These are phyloP conservation scores for Tolypocladium pustulatum DNA, from an alignment of 2,329 filamentous ascomycete species.

Conservation along the genomic window DNA sequence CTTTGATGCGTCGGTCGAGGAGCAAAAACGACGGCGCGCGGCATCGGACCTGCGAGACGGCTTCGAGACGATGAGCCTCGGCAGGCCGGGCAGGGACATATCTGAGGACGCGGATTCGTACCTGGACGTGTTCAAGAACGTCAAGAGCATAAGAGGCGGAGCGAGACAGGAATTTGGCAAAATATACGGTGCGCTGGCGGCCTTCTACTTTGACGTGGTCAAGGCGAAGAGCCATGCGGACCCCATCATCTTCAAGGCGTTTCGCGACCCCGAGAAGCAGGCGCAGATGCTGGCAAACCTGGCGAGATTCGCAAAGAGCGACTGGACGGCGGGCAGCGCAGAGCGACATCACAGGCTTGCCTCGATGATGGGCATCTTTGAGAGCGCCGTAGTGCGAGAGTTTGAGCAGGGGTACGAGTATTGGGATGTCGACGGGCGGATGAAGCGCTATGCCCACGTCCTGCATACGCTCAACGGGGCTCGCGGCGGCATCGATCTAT, in stretches of 20 bases:
- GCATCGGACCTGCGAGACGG: slow-evolving; percentile 43
- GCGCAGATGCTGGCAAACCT: slow-evolving; percentile 82
- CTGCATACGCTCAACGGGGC: slow-evolving; percentile 75
- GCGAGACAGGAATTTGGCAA: slow-evolving; percentile 87
- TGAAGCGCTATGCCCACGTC: slow-evolving; percentile 84
- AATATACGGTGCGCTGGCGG: slow-evolving; percentile 77
- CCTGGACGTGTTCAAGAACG: slow-evolving; percentile 58
- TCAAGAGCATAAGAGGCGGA: slow-evolving; percentile 69
- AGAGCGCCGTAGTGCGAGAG: slow-evolving; percentile 80
- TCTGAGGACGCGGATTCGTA: slow-evolving; percentile 52
- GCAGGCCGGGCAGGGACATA: slow-evolving; percentile 29
- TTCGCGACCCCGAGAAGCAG: slow-evolving; percentile 80
- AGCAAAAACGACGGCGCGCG: slow-evolving; percentile 40
- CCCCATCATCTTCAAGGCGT: slow-evolving; percentile 75
- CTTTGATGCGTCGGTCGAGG: slow-evolving; percentile 64
- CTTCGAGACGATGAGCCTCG: slow-evolving; percentile 66
- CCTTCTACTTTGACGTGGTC: slow-evolving; percentile 78
- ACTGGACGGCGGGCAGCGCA: slow-evolving; percentile 65
- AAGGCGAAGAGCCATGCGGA: slow-evolving; percentile 64
- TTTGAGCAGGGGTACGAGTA: slow-evolving; percentile 89
- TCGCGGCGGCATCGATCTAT: slow-evolving; percentile 66
- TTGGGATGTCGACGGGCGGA: slow-evolving; percentile 77
- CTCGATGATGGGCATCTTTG: slow-evolving; percentile 71
- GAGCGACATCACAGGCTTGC: slow-evolving; percentile 62
- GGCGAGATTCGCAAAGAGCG: slow-evolving; percentile 66